Percentiles rank a stretch among this genome's conserved stretches.
phyloP scores from a whole-genome alignment of 2,329 filamentous ascomycete genomes.

The Talaromyces albobiverticillius region DNA sequence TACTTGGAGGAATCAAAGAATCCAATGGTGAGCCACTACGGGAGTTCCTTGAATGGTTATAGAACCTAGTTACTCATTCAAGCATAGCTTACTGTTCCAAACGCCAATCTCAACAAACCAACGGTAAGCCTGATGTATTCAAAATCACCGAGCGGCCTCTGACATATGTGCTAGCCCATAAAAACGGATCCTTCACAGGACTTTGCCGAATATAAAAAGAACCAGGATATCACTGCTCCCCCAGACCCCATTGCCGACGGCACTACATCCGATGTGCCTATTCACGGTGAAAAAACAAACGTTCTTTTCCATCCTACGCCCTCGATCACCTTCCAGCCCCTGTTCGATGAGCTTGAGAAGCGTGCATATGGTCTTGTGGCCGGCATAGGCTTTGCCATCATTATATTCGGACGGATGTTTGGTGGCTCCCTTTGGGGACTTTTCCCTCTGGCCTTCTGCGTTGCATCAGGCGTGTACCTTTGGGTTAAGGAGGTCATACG shows the following conservation, averaged over 20 bases:
- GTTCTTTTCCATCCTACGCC: constrained; percentile 94
- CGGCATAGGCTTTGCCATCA: constrained; percentile 68
- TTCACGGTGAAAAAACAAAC: constrained; percentile 94
- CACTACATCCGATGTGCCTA: constrained; percentile 88
- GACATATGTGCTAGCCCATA: constrained; percentile 48
- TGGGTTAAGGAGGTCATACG: constrained; percentile 87
- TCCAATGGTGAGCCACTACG: constrained; percentile 56
- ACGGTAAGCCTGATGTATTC: constrained; percentile 47
- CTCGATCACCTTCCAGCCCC: constrained; percentile 83
- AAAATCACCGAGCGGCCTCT: constrained; percentile 13
- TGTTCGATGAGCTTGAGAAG: constrained; percentile 73
- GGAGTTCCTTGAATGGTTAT: neutral
- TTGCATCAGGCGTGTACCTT: constrained; percentile 76
- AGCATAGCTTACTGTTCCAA: constrained; percentile 74
- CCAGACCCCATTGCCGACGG: constrained; percentile 81
- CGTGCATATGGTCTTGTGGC: constrained; percentile 68
- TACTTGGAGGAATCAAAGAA: constrained; percentile 69
- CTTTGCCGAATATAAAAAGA: constrained; percentile 74
- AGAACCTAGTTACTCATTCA: neutral
- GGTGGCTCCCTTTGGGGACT: constrained; percentile 75
- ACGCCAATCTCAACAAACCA: constrained; percentile 77
- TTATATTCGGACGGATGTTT: constrained; percentile 75
- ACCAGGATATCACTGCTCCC: constrained; percentile 85
- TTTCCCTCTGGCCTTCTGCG: constrained; percentile 67
- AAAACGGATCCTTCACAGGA: constrained; percentile 70